Evolutionary conservation across 176 grass and related monocot species (phyloP), one percentile per base, ranked within the genome.

Genomic region (Musa troglodytarum): DNA sequence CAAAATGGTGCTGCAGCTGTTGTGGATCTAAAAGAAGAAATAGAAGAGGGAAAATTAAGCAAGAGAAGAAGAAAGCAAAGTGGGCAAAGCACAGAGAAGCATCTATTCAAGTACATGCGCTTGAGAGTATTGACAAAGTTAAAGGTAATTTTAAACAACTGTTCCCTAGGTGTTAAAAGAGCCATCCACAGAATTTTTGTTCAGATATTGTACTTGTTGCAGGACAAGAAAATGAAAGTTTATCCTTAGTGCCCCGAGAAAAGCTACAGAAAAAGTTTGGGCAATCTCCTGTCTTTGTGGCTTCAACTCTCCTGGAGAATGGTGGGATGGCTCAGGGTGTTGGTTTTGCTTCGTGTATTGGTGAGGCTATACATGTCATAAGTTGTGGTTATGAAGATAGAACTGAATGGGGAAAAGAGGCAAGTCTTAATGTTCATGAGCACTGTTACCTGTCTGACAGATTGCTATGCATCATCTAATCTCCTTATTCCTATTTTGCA

Each of bases 331-430:
- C 57, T 72, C 55, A 29, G 64, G 55, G 59, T 74, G 75, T 69
- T 63, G 63, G 74, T 75, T 54, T 87, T 14, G 28, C 80, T 24
- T 76, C 73, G 19, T 79, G 53, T 79, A 69, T 87, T 52, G 61
- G 67, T n/a, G 81, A 83, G 52, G 73, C 73, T 51, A 66, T 83
- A 16, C 80, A 87, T 79, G 80, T 87, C 17, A 76, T 87, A 54
- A 76, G 85, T 58, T 87, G 85, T 69, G 85, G 76, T 74, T 87
- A 87, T 56, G 85, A 87, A 70, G 70, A 83, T 54, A 87, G 82
- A 76, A 87, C 80, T 54, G 80, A 87, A 79, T 87, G 85, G 85
- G 85, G 85, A 51, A 87, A 87, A 79, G 85, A 87, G 85, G 85
- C 82, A 69, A 43, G 13, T 13, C 10, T 34, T 68, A 13, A 0